A percentile compares a stretch with the other conserved stretches of the same genome.
Conservation (phyloP, 2,329 filamentous ascomycete genomes). For the Nemania sp. region DNA sequence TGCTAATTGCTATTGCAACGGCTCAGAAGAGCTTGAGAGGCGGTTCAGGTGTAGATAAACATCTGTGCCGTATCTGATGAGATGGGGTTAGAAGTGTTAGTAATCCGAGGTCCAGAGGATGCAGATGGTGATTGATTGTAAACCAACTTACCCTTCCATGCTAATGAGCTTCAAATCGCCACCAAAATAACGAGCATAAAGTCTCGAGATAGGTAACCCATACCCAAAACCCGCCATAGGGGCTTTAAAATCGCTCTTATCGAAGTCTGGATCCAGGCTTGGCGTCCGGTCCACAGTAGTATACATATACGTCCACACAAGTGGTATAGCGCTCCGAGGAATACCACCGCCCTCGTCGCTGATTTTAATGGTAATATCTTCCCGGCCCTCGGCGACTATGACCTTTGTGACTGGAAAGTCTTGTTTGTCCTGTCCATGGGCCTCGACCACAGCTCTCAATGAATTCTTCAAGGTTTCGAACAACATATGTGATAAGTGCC, state of each 20-base stretch:
- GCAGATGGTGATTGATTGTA: neutral
- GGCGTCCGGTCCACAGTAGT: constrained; percentile 97
- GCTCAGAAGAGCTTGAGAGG: constrained; percentile 92
- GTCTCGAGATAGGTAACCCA: constrained; percentile 86
- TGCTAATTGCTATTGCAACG: constrained; percentile 91
- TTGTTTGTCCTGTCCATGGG: constrained; percentile 91
- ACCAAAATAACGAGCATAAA: constrained; percentile 97
- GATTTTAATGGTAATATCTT: constrained; percentile 99
- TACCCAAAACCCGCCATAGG: constrained; percentile 99
- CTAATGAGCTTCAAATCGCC: constrained; percentile 97
- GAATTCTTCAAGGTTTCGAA: constrained; percentile 99
- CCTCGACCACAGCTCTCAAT: constrained; percentile 92
- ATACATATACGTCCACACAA: constrained; percentile 99
- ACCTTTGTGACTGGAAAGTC: constrained; percentile 97
- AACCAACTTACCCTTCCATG: constrained; percentile 86
- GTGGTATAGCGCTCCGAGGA: constrained; percentile 85
- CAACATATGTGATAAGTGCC: constrained; percentile 98
- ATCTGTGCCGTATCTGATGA: constrained; percentile 86
- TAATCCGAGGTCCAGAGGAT: neutral
- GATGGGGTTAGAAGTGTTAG: constrained; percentile 5
- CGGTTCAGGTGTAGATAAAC: constrained; percentile 98
- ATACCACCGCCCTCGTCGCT: constrained; percentile 97
- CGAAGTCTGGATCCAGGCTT: constrained; percentile 93
- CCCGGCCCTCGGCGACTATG: constrained; percentile 94
- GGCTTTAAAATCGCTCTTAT: constrained; percentile 98